Evolutionary conservation across 2,329 filamentous ascomycete genomes (phyloP).

Genomic region (Ophiognomonia clavigignenti-juglandacearum): DNA sequence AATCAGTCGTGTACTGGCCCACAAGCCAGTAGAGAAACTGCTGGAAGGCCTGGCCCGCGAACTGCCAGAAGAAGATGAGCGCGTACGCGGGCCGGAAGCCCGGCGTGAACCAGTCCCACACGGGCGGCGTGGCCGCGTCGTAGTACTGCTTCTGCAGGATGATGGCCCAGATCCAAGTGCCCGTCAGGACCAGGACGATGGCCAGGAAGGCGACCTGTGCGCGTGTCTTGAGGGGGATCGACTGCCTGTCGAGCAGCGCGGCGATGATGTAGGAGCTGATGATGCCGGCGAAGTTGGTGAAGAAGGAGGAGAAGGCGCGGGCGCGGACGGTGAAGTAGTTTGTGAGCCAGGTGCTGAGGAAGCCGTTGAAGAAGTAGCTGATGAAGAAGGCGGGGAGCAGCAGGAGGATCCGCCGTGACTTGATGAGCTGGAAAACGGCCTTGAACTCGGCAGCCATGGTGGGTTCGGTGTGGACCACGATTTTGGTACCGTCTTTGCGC

Average conservation of each 20-base stretch:
- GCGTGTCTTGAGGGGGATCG: conserved; percentile 24
- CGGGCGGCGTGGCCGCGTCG: conserved; percentile 20
- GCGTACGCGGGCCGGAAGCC: conserved; percentile 60
- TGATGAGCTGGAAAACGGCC: conserved; percentile 22
- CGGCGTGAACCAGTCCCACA: conserved; percentile 31
- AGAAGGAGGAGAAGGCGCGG: conserved; percentile 29
- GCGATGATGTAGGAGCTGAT: conserved; percentile 24
- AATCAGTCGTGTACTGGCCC: conserved; percentile 26
- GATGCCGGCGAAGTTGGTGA: conserved; percentile 28
- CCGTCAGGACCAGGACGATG: conserved; percentile 24
- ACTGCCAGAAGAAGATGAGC: conserved; percentile 63
- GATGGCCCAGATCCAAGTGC: conserved; percentile 28
- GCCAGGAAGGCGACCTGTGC: conserved; percentile 22
- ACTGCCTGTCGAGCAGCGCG: conserved; percentile 25
- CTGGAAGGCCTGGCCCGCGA: conserved; percentile 31
- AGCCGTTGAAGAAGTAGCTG: conserved; percentile 29
- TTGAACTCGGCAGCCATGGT: conserved; percentile 25
- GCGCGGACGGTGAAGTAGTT: conserved; percentile 28
- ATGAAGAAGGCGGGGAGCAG: conserved; percentile 30
- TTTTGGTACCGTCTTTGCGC: conserved; percentile 24
- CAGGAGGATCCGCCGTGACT: conserved; percentile 24
- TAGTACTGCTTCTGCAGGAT: conserved; percentile 27
- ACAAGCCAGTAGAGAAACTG: conserved; percentile 29
- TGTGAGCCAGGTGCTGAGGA: conserved; percentile 24
- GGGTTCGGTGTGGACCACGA: conserved; percentile 22